Evolutionary conservation across 208 protist genomes (phyloP).

Genomic region (Trypanosoma lewisi): DNA sequence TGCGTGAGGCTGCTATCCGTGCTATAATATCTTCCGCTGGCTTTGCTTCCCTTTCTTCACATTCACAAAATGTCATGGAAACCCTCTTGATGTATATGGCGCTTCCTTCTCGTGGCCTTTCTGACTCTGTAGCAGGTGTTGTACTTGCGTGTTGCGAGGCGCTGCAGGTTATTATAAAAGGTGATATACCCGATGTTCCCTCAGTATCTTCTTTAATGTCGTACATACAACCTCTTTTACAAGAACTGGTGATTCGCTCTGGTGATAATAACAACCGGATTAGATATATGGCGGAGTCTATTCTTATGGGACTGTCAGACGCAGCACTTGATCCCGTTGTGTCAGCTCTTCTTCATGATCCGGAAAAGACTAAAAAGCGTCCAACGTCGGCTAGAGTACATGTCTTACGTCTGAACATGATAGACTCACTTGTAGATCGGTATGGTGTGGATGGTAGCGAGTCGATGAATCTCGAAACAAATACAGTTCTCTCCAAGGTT

Average conservation of each 20-base stretch:
- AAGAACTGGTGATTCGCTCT: conserved; percentile 52
- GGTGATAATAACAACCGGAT: conserved; percentile 78
- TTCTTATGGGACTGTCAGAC: conserved; percentile 49
- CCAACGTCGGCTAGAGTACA: conserved; percentile 49
- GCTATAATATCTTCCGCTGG: conserved; percentile 50
- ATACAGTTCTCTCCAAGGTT: conserved; percentile 46
- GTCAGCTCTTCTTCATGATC: conserved; percentile 49
- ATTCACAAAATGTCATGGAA: conserved; percentile 39
- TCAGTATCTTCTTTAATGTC: conserved; percentile 15
- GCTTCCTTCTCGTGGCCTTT: conserved; percentile 59
- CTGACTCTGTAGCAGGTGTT: conserved; percentile 63
- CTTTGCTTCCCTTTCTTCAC: conserved; percentile 36
- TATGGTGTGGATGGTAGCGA: conserved; percentile 45
- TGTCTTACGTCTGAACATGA: conserved; percentile 59
- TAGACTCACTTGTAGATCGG: conserved; percentile 70
- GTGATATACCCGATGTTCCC: conserved; percentile 30
- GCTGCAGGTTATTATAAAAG: conserved; percentile 51
- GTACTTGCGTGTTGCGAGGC: conserved; percentile 70
- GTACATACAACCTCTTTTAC: conserved; percentile 35
- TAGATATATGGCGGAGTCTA: conserved; percentile 56
- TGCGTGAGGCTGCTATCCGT: conserved; percentile 76
- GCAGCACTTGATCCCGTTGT: conserved; percentile 54
- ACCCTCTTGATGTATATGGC: conserved; percentile 65
- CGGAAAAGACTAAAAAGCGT: conserved; percentile 66
- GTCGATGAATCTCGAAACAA: conserved; percentile 40